These are phyloP conservation scores for Podila epigama DNA, from an alignment of 192 early-diverging fungal genomes.

Conservation along the genomic window DNA sequence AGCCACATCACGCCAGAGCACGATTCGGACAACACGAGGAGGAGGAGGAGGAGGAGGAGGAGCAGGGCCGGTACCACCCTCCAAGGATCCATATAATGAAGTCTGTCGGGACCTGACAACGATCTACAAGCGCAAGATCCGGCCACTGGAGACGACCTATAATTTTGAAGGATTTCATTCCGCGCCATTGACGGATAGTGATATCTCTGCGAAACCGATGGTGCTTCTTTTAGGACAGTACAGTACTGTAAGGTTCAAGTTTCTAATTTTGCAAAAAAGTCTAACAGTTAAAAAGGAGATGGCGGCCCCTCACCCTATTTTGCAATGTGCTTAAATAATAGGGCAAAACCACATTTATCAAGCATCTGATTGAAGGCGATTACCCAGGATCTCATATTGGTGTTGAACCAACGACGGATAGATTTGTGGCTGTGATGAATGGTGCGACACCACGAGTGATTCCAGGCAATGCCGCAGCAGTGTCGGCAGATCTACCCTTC, in stretches of 20 bases:
- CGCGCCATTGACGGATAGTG: slow-evolving; percentile 77
- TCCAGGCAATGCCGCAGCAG: slow-evolving; percentile 88
- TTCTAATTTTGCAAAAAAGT: no score
- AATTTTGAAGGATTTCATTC: slow-evolving; percentile 86
- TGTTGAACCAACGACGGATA: slow-evolving; percentile 89
- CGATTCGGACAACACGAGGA: no score
- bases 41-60: no score
- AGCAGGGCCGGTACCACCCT: not conserved
- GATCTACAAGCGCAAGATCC: slow-evolving; percentile 77
- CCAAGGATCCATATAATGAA: slow-evolving; percentile 60
- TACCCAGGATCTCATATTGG: slow-evolving; percentile 87
- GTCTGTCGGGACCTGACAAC: slow-evolving; percentile 69
- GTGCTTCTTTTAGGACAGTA: slow-evolving; percentile 89
- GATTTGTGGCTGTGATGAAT: slow-evolving; percentile 89
- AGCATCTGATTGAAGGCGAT: slow-evolving; percentile 77
- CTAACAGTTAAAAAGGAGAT: no score
- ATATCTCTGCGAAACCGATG: slow-evolving; percentile 90
- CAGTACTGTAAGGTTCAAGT: slow-evolving; percentile 62
- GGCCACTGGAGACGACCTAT: slow-evolving; percentile 74
- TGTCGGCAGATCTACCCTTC: slow-evolving; percentile 84
- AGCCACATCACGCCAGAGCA: not conserved
- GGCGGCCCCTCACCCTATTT: not conserved
- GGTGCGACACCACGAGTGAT: slow-evolving; percentile 68
- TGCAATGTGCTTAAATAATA: not conserved
- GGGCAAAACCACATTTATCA: slow-evolving; percentile 86